Base-by-base conservation (phyloP, 176 grass and related monocot species). In the Rhynchospora pubera region DNA sequence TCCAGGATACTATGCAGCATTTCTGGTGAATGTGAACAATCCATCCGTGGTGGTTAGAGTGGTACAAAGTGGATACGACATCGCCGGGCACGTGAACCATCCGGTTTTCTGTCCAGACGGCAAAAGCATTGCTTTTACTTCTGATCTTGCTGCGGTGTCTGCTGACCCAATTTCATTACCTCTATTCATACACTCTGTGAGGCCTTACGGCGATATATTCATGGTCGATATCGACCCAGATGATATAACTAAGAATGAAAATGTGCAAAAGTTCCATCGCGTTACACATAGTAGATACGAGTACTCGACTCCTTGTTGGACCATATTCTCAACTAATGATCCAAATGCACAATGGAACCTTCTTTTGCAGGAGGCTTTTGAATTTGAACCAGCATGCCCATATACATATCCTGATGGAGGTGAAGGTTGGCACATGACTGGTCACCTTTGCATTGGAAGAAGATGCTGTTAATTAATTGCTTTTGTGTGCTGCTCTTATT, bases 1-100 rank as follows among this genome's bases (percentile, higher is more conserved):
- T 24, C 50, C 78, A 0, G 82, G 89, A 9, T 85, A 66, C 79
- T 84, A 84, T 65, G 69, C 79, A 57, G 74, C 82, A 1, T 87
- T 47, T 79, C 24, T 90, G 6, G 42, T 55, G 67, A 71, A 71
- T 10, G 28, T 18, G 0, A 22, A 47, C 21, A n/a, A 71, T 46
- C 67, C 67, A 71, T 12, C 4, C 21, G 52, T 70, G 58, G 82
- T 67, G 7, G 45, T 91, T 4, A 62, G 85, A 1, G 89, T 91
- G 44, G 3, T 91, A 0, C 21, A 34, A 9, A 91, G 89, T 18
- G 50, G 26, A 0, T 60, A 32, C 57, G 26, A 63, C 14, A 0
- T 88, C 24, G 47, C 65, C 0, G 89, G 89, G 0, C 86, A 88
- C 58, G 83, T 91, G 9, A 91, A 88, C 73, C 89, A 91, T 77